Conservation (phyloP, 2,329 filamentous ascomycete genomes). For the Calycina marina region DNA sequence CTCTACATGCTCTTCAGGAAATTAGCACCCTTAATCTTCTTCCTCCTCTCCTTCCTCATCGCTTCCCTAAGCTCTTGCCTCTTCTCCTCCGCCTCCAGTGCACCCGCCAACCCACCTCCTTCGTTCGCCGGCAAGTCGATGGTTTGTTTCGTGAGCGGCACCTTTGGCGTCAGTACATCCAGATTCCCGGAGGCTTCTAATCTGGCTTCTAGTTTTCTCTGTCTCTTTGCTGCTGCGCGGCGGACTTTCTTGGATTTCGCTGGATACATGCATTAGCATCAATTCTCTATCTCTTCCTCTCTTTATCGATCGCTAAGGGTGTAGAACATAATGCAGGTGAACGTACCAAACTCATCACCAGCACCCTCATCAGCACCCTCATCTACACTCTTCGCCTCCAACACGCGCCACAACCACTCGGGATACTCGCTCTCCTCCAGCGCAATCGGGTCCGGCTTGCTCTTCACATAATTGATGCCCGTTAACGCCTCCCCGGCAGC, state of each 20-base stretch:
- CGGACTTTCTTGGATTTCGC: slow-evolving; percentile 79
- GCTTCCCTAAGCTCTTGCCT: slow-evolving; percentile 52
- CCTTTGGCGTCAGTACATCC: slow-evolving; percentile 48
- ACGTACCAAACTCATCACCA: slow-evolving; percentile 70
- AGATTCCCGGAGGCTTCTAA: slow-evolving; percentile 51
- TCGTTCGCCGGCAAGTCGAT: slow-evolving; percentile 48
- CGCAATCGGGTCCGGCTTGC: slow-evolving; percentile 57
- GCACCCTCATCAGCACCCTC: slow-evolving; percentile 32
- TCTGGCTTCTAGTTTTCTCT: slow-evolving; percentile 39
- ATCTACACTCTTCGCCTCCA: slow-evolving; percentile 46
- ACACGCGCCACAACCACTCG: slow-evolving; percentile 62
- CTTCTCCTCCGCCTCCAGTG: slow-evolving; percentile 30
- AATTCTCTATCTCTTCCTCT: no score
- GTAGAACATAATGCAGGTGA: neutral
- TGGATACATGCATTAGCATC: no score
- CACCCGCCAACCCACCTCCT: slow-evolving; percentile 23
- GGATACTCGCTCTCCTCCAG: slow-evolving; percentile 64
- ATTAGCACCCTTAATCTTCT: slow-evolving; percentile 71
- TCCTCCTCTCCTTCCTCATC: slow-evolving; percentile 61
- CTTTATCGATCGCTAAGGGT: no score
- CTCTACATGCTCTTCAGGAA: slow-evolving; percentile 62
- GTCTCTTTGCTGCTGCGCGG: slow-evolving; percentile 51
- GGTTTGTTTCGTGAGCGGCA: slow-evolving; percentile 64
- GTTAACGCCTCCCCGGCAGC: slow-evolving; percentile 54
- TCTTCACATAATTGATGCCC: slow-evolving; percentile 68